Evolutionary conservation across 192 early-diverging fungal species (phyloP).

Genomic region (Entomortierella lignicola): DNA sequence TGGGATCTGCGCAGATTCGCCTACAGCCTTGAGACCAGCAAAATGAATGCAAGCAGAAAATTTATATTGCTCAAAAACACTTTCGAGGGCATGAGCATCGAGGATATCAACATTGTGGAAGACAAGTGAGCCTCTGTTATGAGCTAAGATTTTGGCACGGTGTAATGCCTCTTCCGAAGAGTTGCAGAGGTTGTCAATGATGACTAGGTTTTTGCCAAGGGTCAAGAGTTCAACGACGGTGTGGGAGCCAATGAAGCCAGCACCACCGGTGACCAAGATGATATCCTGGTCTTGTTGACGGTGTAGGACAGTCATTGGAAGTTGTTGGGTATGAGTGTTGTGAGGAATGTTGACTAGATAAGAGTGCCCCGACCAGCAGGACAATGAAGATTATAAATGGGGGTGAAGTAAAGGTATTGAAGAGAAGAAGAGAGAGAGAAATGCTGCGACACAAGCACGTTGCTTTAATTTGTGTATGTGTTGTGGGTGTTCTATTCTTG

Average conservation of each 20-base stretch:
- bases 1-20: conserved; percentile 81
- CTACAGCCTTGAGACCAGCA: conserved; percentile 86
- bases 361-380: conserved; percentile 35
- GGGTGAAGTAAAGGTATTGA: neutral
- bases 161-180: conserved; percentile 50
- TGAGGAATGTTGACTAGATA: conserved; percentile 20
- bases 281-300: conserved; percentile 19
- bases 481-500: too few relatives aligned
- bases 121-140: conserved; percentile 46
- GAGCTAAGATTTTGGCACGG: conserved; percentile 39
- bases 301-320: conserved; percentile 12
- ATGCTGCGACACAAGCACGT: neutral
- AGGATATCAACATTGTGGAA: conserved; percentile 60
- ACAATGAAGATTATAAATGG: neutral
- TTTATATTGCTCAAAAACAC: conserved; percentile 52
- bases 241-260: conserved; percentile 94
- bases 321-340: conserved; percentile 10
- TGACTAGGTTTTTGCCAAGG: conserved; percentile 79
- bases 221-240: conserved; percentile 81
- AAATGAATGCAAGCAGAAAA: conserved; percentile 78
- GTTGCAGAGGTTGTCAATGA: conserved; percentile 91
- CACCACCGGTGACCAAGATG: conserved; percentile 72
- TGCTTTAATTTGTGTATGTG: neutral
- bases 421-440: conserved; percentile 13
- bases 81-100: conserved; percentile 45